A percentile compares a stretch with the other conserved stretches of the same genome.
Evolutionary conservation across 768 basidiomycete species (phyloP).

Genomic region (Terana coerulea): DNA sequence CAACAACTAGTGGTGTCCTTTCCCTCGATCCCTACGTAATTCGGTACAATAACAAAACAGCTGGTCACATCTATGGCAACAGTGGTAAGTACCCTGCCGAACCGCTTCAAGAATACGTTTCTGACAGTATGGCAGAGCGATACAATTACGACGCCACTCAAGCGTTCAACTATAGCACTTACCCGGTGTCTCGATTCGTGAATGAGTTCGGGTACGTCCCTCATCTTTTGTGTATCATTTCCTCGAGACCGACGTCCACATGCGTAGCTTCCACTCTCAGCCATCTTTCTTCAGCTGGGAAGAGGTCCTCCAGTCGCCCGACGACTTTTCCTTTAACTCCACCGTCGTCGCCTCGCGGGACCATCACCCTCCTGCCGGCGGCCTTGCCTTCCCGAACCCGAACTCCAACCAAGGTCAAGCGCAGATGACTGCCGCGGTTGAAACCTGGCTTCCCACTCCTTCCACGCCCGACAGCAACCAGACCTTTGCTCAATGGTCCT

Average conservation of each 20-base stretch:
- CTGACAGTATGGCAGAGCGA: conserved; percentile 34
- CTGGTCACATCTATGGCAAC: conserved; percentile 54
- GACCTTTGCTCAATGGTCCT: conserved; percentile 63
- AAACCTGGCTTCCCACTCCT: conserved; percentile 54
- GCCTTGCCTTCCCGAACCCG: conserved; percentile 51
- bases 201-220: conserved; percentile 52
- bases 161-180: conserved; percentile 53
- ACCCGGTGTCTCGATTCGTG: conserved; percentile 49
- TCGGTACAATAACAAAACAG: conserved; percentile 46
- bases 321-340: conserved; percentile 56
- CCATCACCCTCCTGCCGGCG: conserved; percentile 52
- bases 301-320: conserved; percentile 45
- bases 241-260: not conserved
- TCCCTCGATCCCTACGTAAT: conserved; percentile 52
- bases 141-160: conserved; percentile 52
- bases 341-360: conserved; percentile 53
- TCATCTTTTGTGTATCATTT: not conserved
- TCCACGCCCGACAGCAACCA: conserved; percentile 45
- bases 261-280: conserved; percentile 56
- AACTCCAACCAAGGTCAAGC: conserved; percentile 49
- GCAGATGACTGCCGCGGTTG: conserved; percentile 49
- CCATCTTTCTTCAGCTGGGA: conserved; percentile 61
- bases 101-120: no score
- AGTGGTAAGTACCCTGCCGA: conserved; percentile 32
- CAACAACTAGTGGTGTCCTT: conserved; percentile 54